Evolutionary conservation across 345 rosid genomes (phyloP).

Genomic region (Eucalyptus paniculata): DNA sequence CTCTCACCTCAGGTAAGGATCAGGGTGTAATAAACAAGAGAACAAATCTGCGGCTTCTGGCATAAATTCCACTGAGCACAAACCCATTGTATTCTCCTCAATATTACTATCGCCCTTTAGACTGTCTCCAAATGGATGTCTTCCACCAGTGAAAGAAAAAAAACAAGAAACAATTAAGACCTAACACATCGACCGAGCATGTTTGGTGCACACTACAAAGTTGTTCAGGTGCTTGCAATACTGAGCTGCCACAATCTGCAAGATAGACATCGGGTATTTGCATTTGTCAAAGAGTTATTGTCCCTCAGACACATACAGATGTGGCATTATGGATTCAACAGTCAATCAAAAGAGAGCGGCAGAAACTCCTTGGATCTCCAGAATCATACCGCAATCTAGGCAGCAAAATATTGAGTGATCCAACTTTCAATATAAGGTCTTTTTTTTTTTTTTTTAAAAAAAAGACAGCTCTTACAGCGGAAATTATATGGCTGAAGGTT

Average conservation of each 20-base stretch:
- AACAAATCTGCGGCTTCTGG: too few species aligned
- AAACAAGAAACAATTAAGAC: conserved; percentile 27
- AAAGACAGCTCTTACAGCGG: background rate
- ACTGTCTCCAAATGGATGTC: too few species aligned
- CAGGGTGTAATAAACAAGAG: too few species aligned
- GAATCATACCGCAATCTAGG: background rate
- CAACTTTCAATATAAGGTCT: background rate
- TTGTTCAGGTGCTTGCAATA: conserved; percentile 98
- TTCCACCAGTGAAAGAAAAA: too few species aligned
- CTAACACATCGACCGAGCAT: background rate
- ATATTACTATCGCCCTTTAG: too few species aligned
- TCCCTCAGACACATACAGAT: background rate
- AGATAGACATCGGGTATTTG: background rate
- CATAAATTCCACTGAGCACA: too few species aligned
- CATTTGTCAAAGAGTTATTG: background rate
- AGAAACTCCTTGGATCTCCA: background rate
- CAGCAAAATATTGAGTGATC: background rate
- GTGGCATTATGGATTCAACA: background rate
- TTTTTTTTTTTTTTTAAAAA: too few species aligned
- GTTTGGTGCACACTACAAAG: conserved; percentile 82
- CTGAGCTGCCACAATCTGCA: conserved; percentile 92
- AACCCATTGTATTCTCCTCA: too few species aligned
- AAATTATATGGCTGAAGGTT: background rate
- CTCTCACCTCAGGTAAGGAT: too few species aligned
- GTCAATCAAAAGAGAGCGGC: background rate